Evolutionary conservation across 352 stramenopile species (phyloP).

Genomic region (Pilasporangium apinafurcum): DNA sequence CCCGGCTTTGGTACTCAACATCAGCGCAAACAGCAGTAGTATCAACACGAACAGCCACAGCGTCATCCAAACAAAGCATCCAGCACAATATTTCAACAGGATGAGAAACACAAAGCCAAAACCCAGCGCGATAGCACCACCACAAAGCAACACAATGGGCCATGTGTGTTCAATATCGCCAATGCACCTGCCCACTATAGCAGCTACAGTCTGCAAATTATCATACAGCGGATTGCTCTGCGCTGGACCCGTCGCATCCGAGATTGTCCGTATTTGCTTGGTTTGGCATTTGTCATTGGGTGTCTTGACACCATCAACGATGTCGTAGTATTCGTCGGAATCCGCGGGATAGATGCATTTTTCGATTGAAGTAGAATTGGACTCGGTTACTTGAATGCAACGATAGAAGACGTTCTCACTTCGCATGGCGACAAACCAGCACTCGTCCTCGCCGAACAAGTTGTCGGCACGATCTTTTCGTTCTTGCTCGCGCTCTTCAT

Average conservation of each 20-base stretch:
- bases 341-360: conserved; percentile 69
- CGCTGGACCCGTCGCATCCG: conserved; percentile 42
- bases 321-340: conserved; percentile 59
- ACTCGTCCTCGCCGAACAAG: conserved; percentile 28
- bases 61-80: conserved; percentile 66
- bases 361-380: conserved; percentile 52
- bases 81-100: conserved; percentile 63
- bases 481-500: conserved; percentile 28
- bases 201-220: conserved; percentile 40
- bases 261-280: conserved; percentile 52
- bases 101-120: conserved; percentile 67
- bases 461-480: conserved; percentile 35
- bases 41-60: conserved; percentile 64
- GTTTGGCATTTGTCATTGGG: conserved; percentile 74
- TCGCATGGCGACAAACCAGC: conserved; percentile 62
- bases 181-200: conserved; percentile 50
- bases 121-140: conserved; percentile 34
- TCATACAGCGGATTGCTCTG: conserved; percentile 74
- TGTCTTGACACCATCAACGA: conserved; percentile 29
- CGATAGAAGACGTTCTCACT: conserved; percentile 71
- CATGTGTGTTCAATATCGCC: conserved; percentile 64
- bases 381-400: conserved; percentile 64
- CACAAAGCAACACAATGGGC: conserved; percentile 39
- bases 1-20: conserved; percentile 70
- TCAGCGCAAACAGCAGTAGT: conserved; percentile 59